A percentile compares a stretch with the other conserved stretches of the same genome.
phyloP scores from a whole-genome alignment of 305 asterid species.

The Fraxinus sp. region DNA sequence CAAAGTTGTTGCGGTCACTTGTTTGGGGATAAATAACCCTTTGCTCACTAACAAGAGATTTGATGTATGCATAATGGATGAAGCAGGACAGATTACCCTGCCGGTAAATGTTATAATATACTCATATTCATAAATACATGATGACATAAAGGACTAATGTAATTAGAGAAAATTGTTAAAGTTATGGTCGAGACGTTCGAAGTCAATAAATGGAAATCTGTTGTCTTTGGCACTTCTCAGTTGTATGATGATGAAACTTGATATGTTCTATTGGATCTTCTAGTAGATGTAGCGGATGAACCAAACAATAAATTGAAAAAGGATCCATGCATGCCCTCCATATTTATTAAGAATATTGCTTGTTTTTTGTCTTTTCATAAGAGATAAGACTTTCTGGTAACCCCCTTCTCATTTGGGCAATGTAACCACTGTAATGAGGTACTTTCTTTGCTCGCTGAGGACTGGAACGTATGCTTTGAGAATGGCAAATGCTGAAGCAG shows the following conservation, averaged over 20 bases:
- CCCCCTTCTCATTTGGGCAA: neutral
- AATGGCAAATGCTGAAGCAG: constrained; percentile 6
- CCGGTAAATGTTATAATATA: constrained; percentile 53
- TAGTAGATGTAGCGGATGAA: neutral
- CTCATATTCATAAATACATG: constrained; percentile 6
- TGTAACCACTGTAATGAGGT: neutral
- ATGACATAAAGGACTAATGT: constrained; percentile 2
- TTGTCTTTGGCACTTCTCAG: neutral
- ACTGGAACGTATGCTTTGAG: neutral
- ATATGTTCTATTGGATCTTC: neutral
- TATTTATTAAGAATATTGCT: neutral
- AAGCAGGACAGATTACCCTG: constrained; percentile 95
- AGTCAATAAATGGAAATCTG: constrained; percentile 4
- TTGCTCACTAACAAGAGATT: constrained; percentile 79
- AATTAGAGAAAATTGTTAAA: neutral
- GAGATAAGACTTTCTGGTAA: neutral
- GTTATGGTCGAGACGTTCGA: constrained; percentile 4
- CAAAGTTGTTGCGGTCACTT: constrained; percentile 87
- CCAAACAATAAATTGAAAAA: neutral
- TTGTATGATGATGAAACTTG: neutral
- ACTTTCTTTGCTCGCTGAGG: constrained; percentile 5
- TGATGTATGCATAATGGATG: constrained; percentile 98
- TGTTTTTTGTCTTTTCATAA: neutral
- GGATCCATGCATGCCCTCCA: neutral
- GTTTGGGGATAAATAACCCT: constrained; percentile 92